These are phyloP conservation scores for Talaromyces stipitatus DNA, from an alignment of 495 filamentous ascomycete species.

Conservation along the genomic window DNA sequence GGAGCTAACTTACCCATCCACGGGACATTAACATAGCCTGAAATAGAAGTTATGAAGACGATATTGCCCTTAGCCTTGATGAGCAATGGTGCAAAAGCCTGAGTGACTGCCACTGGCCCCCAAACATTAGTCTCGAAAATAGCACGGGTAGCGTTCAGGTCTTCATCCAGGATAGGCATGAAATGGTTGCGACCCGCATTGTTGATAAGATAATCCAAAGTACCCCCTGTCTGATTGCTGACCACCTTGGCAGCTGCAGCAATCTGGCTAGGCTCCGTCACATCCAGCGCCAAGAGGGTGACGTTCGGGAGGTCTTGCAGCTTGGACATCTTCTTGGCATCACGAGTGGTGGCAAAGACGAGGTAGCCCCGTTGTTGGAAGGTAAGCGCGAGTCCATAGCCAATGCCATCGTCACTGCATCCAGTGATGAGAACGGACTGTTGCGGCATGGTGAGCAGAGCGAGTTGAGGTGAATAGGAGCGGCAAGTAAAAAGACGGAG, in stretches of 20 bases:
- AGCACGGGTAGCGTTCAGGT: constrained; percentile 39
- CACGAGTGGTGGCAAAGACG: constrained; percentile 50
- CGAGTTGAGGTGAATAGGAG: too few relatives aligned
- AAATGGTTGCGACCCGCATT: constrained; percentile 52
- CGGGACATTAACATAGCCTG: not conserved
- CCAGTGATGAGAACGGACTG: constrained; percentile 34
- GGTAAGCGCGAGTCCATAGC: constrained; percentile 40
- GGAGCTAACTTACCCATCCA: not conserved
- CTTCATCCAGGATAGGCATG: constrained; percentile 45
- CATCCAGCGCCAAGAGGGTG: constrained; percentile 13
- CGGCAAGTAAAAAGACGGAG: too few relatives aligned
- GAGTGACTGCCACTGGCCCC: constrained; percentile 44
- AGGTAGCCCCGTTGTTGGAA: constrained; percentile 41
- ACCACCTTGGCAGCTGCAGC: too few relatives aligned
- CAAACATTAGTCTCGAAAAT: constrained; percentile 61
- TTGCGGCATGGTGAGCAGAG: not conserved
- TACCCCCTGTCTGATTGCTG: too few relatives aligned
- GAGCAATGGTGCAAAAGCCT: constrained; percentile 46
- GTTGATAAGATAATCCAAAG: constrained; percentile 64
- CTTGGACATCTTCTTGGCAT: constrained; percentile 25
- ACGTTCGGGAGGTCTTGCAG: constrained; percentile 10
- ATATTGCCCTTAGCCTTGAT: constrained; percentile 45
- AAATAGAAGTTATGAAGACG: constrained; percentile 29
- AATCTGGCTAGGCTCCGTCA: constrained; percentile 31
- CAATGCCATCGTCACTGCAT: constrained; percentile 45